phyloP scores from a whole-genome alignment of 306 rosid species.

The Inga laurina region DNA sequence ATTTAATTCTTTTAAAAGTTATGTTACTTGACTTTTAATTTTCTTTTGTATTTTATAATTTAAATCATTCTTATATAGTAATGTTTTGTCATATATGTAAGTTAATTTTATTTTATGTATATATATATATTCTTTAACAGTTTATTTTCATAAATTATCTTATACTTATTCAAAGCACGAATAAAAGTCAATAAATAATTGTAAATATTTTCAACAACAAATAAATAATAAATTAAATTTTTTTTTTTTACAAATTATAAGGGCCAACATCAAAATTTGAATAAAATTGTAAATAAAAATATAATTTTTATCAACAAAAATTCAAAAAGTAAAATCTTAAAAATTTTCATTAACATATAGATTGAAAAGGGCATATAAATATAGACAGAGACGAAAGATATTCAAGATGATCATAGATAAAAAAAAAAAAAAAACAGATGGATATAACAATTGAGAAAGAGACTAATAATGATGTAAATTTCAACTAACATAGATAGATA shows the following conservation, averaged over 20 bases:
- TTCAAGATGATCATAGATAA: neutral
- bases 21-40: neutral
- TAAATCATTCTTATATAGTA: neutral
- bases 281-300: neutral
- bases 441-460: neutral
- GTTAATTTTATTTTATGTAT: neutral
- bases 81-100: neutral
- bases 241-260: neutral
- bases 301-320: neutral
- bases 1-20: neutral
- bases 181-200: too few species aligned
- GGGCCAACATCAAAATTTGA: neutral
- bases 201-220: neutral
- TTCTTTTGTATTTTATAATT: neutral
- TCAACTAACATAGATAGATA: neutral
- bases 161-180: neutral
- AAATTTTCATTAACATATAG: too few species aligned
- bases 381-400: neutral
- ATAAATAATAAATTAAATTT: neutral
- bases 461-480: neutral
- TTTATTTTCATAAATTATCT: neutral
- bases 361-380: neutral
- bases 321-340: neutral
- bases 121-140: neutral
- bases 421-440: neutral